Percentiles rank a stretch among this genome's conserved stretches.
Conservation (phyloP, 2,329 filamentous ascomycete species). For the Tolypocladium endophyticum region DNA sequence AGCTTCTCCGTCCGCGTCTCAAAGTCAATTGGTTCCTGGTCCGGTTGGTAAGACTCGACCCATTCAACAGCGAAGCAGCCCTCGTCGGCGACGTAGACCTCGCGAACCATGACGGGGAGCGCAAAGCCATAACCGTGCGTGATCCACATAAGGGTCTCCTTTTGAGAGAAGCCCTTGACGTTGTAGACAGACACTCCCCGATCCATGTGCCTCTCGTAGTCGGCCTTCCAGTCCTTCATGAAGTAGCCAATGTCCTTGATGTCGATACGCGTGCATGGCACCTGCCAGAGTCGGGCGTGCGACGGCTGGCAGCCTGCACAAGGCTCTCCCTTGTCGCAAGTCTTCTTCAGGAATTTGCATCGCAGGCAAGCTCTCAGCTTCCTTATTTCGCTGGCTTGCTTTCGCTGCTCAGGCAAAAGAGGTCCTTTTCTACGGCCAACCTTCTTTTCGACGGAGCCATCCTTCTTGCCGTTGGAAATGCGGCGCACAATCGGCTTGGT, state of each 20-base stretch:
- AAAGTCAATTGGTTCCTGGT: slow-evolving; percentile 66
- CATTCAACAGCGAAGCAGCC: slow-evolving; percentile 90
- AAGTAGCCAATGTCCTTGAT: slow-evolving; percentile 98
- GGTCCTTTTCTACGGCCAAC: slow-evolving; percentile 85
- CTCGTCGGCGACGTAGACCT: slow-evolving; percentile 85
- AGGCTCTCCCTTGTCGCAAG: slow-evolving; percentile 93
- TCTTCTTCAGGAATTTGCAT: slow-evolving; percentile 99
- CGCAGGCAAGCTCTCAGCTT: slow-evolving; percentile 88
- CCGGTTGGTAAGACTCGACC: slow-evolving; percentile 65
- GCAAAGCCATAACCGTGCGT: slow-evolving; percentile 94
- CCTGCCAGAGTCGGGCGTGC: slow-evolving; percentile 91
- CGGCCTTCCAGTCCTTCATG: slow-evolving; percentile 98
- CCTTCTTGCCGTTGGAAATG: slow-evolving; percentile 66
- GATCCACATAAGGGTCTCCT: slow-evolving; percentile 72
- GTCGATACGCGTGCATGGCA: slow-evolving; percentile 93
- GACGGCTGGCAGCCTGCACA: slow-evolving; percentile 93
- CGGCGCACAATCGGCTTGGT: slow-evolving; percentile 77
- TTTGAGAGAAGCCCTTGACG: slow-evolving; percentile 71
- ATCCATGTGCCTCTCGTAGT: slow-evolving; percentile 84
- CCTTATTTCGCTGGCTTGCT: slow-evolving; percentile 93
- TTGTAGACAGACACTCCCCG: slow-evolving; percentile 87
- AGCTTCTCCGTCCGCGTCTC: slow-evolving; percentile 81
- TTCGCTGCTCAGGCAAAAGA: slow-evolving; percentile 83
- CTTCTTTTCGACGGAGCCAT: slow-evolving; percentile 74
- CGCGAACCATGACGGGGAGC: slow-evolving; percentile 83